phyloP scores from a whole-genome alignment of 805 yeast species.

The Pichia cabralensis region DNA sequence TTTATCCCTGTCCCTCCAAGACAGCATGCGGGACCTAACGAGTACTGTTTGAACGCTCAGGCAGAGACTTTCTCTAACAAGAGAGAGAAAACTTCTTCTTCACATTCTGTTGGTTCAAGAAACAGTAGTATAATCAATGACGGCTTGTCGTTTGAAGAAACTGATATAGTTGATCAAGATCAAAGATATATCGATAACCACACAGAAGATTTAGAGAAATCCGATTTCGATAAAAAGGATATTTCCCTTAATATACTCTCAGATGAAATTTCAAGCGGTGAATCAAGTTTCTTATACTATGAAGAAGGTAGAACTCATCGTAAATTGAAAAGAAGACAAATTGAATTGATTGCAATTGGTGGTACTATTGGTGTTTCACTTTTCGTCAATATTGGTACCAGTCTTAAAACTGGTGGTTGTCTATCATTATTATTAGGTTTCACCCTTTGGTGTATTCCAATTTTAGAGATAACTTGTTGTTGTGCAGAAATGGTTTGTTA shows the following conservation, averaged over 20 bases:
- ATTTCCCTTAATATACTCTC: no score
- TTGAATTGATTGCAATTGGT: slow-evolving; percentile 67
- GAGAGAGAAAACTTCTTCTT: not conserved
- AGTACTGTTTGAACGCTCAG: slow-evolving; percentile 8
- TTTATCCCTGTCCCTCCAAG: slow-evolving; percentile 13
- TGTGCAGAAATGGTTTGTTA: slow-evolving; percentile 38
- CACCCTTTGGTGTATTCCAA: slow-evolving; percentile 33
- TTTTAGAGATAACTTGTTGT: slow-evolving; percentile 30
- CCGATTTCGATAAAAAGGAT: no score
- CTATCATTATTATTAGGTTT: slow-evolving; percentile 30
- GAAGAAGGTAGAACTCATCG: slow-evolving; percentile 18
- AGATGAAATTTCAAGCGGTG: no score
- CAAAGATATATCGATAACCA: no score
- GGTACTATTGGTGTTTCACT: slow-evolving; percentile 36
- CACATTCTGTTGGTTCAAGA: no score
- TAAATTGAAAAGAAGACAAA: slow-evolving; percentile 50
- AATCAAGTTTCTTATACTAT: slow-evolving; percentile 1
- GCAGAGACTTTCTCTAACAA: slow-evolving; percentile 2
- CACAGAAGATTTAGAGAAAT: no score
- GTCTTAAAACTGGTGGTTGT: slow-evolving; percentile 33
- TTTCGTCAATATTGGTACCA: slow-evolving; percentile 34
- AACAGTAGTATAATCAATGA: no score
- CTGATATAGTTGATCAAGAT: no score
- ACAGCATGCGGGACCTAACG: not conserved
- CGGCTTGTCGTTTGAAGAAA: no score